Evolutionary conservation across 169 alveolate species (phyloP), one percentile per base, ranked within the genome.

Genomic region (Eimeria nieschulzi): DNA sequence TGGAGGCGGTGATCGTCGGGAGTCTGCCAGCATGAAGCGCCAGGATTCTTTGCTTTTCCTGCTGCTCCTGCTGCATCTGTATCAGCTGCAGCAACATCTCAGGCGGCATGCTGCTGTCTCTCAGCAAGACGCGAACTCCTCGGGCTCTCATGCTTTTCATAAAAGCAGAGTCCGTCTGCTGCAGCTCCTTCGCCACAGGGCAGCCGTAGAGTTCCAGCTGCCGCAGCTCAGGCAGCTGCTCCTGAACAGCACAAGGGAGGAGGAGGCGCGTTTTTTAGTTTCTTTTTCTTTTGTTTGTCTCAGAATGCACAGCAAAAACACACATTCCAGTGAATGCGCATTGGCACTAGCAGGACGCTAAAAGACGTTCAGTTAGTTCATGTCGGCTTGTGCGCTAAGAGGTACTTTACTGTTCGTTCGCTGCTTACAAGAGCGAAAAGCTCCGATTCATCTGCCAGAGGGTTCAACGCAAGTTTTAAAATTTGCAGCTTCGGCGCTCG

Each of bases 171-270:
- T 21, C 75, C 5, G 13, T 10, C 75, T 66, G 46, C 46, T 9
- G 46, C 21, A 66, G 75, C 33, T 66, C 5, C 39, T 2, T 8
- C 1, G 75, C 75, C 33, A 66, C 75, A 19, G 75, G 75, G 26
- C 75, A 66, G 39, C 75, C 75, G 26, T 66, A 66, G 5, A 66
- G 75, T 51, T 66, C 75, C 46, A 66, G 75, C 46, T 66, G 75
- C 75, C 21, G 15, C 39, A 66, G 21, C 39, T 66, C 75, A 0
- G 6, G 39, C 21, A 66, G 75, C 75, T 66, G 75, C 33, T 66
- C 75, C 75, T 66, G 75, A 59, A 59, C 13, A 10, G 66, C 66
- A 59, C 0, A 10, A 17, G 21, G 5, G 66, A 33, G 46, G 3
- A 33, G 3, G 46, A 33, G n/a, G n/a, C n/a, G n/a, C n/a, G n/a